phyloP scores from a whole-genome alignment of 495 filamentous ascomycete species.

The Rhypophila decipiens region DNA sequence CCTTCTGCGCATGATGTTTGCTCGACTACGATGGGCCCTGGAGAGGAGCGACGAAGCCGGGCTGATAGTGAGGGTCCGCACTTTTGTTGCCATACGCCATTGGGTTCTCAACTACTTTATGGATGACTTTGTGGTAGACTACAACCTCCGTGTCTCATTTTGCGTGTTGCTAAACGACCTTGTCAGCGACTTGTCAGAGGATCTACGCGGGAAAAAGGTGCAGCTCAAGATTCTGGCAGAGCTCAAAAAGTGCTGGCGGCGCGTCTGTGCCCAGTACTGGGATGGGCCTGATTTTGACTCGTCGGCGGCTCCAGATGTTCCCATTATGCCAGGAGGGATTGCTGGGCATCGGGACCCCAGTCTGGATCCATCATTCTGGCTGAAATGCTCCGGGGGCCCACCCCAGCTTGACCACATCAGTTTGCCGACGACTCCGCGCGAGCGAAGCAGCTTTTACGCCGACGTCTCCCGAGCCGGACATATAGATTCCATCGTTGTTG shows the following conservation, averaged over 20 bases:
- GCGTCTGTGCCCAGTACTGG: slow-evolving; percentile 85
- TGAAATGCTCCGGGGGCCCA: slow-evolving; percentile 27
- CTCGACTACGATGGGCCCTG: slow-evolving; percentile 83
- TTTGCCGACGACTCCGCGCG: slow-evolving; percentile 11
- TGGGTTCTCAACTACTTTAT: slow-evolving; percentile 98
- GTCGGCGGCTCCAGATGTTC: slow-evolving; percentile 54
- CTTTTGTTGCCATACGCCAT: slow-evolving; percentile 92
- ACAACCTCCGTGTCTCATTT: slow-evolving; percentile 70
- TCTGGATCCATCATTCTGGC: slow-evolving; percentile 43
- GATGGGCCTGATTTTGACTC: slow-evolving; percentile 57
- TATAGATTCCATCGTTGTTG: slow-evolving; percentile 35
- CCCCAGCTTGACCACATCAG: slow-evolving; percentile 38
- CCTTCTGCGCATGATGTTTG: slow-evolving; percentile 74
- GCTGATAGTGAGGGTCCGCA: slow-evolving; percentile 85
- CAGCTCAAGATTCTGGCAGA: slow-evolving; percentile 90
- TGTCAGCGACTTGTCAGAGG: slow-evolving; percentile 46
- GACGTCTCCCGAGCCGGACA: slow-evolving; percentile 45
- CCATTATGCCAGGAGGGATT: slow-evolving; percentile 70
- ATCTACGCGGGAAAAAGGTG: slow-evolving; percentile 51
- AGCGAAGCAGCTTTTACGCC: slow-evolving; percentile 38
- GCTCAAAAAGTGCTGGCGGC: slow-evolving; percentile 94
- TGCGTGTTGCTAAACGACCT: slow-evolving; percentile 77
- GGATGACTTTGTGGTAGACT: slow-evolving; percentile 89
- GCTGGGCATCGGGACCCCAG: slow-evolving; percentile 50
- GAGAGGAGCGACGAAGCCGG: slow-evolving; percentile 75